These are phyloP conservation scores for Talaromyces sp. DNA, from an alignment of 2,329 filamentous ascomycete genomes.

Conservation along the genomic window DNA sequence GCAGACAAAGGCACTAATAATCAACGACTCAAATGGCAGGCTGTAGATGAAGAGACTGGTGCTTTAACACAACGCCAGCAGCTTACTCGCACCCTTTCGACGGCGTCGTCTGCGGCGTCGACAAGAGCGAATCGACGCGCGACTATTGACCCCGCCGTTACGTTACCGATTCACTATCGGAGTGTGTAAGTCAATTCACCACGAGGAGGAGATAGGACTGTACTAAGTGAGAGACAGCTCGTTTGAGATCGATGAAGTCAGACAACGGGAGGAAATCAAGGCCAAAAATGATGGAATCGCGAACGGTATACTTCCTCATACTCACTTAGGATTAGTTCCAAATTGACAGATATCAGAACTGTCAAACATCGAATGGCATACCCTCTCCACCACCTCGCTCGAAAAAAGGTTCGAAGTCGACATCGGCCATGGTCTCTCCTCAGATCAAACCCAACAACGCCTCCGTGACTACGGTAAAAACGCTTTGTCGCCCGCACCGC, in stretches of 20 bases:
- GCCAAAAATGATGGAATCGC: conserved; percentile 43
- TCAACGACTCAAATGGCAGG: conserved; percentile 18
- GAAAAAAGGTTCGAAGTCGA: conserved; percentile 59
- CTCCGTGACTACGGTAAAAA: conserved; percentile 64
- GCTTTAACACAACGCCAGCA: not conserved
- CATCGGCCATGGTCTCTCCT: conserved; percentile 56
- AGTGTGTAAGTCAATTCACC: conserved; percentile 24
- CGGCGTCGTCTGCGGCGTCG: conserved; percentile 18
- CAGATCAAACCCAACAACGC: conserved; percentile 55
- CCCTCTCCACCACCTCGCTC: conserved; percentile 56
- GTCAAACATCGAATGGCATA: conserved; percentile 66
- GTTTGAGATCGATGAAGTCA: conserved; percentile 56
- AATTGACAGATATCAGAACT: conserved; percentile 46
- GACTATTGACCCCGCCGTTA: conserved; percentile 26
- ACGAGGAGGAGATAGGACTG: not conserved
- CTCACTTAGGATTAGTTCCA: rapidly evolving
- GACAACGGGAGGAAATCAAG: conserved; percentile 45
- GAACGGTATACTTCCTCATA: conserved; percentile 38
- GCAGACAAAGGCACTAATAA: not conserved
- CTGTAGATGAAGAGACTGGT: conserved; percentile 20
- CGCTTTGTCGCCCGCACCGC: conserved; percentile 62
- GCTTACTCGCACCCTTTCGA: conserved; percentile 14
- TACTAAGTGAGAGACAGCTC: conserved; percentile 33
- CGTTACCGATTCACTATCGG: conserved; percentile 32
- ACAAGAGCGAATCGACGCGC: conserved; percentile 14